Base-by-base conservation (phyloP, 2,329 filamentous ascomycete genomes). In the Orbilia brochopaga region DNA sequence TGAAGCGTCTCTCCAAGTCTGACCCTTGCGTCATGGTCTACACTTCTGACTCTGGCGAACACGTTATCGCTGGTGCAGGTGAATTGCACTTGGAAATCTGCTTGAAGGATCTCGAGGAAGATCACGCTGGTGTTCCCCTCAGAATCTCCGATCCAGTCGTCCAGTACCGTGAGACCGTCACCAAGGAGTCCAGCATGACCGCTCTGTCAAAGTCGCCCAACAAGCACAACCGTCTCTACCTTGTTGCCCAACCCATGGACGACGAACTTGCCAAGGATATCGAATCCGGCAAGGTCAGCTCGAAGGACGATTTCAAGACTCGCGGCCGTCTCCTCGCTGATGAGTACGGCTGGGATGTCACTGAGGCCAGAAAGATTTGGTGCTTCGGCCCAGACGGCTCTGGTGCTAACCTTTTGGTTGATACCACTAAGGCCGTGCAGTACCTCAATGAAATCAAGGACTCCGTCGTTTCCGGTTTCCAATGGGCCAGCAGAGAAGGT, bases 401-500 rank as follows among this genome's bases (percentile, higher is more conserved):
- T 44, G 94, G 94, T 83, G 89, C 94, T 87, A 99, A 99, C 88
- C 85, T 99, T 87, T 86, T 99, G 78, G 88, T 99, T 80, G 94
- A 99, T 84, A 94, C 97, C 89, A 97, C 93, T 87, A 99, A 97
- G 91, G 94, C 94, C 78, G 94, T 99, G 77, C 94, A 99, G 37
- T 99, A 97, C 89, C 87, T 99, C 80, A 94, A 91, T 86, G 94
- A 99, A 90, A 99, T 99, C 88, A 99, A 99, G 90, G 94, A 99
- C 81, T 97, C 93, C 74, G 89, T 97, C 78, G 92, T 97, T 80
- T 97, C 94, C 78, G 94, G 94, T 88, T 99, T 99, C 92, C 94
- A 99, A 84, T 99, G 94, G 94, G 94, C 94, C 77, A 91, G 91
- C 78, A 90, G 93, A 81, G 94, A 99, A 87, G 94, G 94, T 85